These are phyloP conservation scores for Penicillium fimorum DNA, from an alignment of 495 filamentous ascomycete genomes.

Conservation along the genomic window DNA sequence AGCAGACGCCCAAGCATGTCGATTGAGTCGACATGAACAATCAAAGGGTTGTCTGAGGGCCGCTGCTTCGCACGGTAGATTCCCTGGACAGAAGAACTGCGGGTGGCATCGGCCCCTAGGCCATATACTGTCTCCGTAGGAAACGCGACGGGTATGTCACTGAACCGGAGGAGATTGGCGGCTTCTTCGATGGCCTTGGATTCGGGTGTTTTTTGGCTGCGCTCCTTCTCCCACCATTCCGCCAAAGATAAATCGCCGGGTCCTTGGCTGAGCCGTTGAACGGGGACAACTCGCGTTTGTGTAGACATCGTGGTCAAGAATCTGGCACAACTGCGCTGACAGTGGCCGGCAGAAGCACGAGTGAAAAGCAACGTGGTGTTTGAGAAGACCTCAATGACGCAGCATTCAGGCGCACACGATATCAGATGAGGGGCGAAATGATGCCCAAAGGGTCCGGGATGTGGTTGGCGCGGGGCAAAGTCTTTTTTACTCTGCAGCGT, in stretches of 20 bases:
- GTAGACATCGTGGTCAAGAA: conserved; percentile 25
- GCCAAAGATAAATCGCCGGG: conserved; percentile 40
- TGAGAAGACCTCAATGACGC: conserved; percentile 24
- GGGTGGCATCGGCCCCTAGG: conserved; percentile 89
- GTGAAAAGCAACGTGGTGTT: conserved; percentile 36
- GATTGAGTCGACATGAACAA: conserved; percentile 84
- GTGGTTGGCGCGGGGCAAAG: conserved; percentile 1
- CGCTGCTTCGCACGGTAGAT: conserved; percentile 90
- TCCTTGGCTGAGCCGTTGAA: conserved; percentile 42
- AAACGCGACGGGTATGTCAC: conserved; percentile 81
- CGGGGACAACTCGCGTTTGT: conserved; percentile 42
- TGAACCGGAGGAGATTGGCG: conserved; percentile 58
- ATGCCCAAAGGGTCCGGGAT: conserved; percentile 17
- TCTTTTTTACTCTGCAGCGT: background rate
- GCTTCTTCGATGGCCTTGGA: conserved; percentile 49
- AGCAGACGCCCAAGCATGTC: conserved; percentile 71
- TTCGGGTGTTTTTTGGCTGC: conserved; percentile 36
- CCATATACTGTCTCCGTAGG: conserved; percentile 99
- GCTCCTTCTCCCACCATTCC: conserved; percentile 49
- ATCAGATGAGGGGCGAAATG: conserved; percentile 17
- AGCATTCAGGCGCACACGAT: conserved; percentile 20
- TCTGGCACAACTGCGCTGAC: conserved; percentile 36
- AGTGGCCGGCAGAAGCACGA: conserved; percentile 34
- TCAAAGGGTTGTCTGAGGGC: conserved; percentile 92
- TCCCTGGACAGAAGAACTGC: conserved; percentile 75